These are phyloP conservation scores for Pichia sp. DNA, from an alignment of 1,139 yeast species.

Conservation along the genomic window DNA sequence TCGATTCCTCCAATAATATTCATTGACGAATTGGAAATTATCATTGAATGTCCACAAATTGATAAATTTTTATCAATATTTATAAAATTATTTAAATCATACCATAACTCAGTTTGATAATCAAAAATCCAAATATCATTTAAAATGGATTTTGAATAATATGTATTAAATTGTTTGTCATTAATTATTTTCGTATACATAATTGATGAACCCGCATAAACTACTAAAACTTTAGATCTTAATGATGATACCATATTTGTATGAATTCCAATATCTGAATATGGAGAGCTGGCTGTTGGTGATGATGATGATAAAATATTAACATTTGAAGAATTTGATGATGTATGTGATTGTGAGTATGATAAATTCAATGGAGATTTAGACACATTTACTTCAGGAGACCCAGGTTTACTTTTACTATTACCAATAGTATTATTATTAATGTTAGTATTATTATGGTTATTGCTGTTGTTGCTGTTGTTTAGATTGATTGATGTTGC, in stretches of 20 bases:
- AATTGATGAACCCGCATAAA: conserved; percentile 41
- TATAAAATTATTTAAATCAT: conserved; percentile 14
- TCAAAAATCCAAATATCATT: conserved; percentile 47
- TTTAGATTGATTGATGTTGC: not conserved
- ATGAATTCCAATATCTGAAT: conserved; percentile 8
- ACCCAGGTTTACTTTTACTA: not conserved
- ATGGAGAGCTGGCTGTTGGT: too few species aligned
- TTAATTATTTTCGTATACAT: conserved; percentile 20
- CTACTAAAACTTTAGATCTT: conserved; percentile 26
- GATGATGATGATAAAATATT: conserved; percentile 9
- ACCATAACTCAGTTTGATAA: conserved; percentile 37
- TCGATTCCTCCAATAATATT: conserved; percentile 29
- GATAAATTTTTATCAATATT: conserved; percentile 10
- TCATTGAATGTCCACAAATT: conserved; percentile 26
- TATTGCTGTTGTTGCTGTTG: too few species aligned
- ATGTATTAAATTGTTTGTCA: conserved; percentile 13
- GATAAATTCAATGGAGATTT: conserved; percentile 3
- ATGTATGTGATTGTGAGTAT: conserved; percentile 1
- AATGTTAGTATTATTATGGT: too few species aligned
- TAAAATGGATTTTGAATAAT: conserved; percentile 29
- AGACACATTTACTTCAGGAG: not conserved
- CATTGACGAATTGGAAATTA: conserved; percentile 23
- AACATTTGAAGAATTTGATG: conserved; percentile 1
- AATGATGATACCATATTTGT: conserved; percentile 7
- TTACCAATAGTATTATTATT: too few species aligned